Evolutionary conservation across 768 basidiomycete genomes (phyloP).

Genomic region (Coprinopsis cinerea): DNA sequence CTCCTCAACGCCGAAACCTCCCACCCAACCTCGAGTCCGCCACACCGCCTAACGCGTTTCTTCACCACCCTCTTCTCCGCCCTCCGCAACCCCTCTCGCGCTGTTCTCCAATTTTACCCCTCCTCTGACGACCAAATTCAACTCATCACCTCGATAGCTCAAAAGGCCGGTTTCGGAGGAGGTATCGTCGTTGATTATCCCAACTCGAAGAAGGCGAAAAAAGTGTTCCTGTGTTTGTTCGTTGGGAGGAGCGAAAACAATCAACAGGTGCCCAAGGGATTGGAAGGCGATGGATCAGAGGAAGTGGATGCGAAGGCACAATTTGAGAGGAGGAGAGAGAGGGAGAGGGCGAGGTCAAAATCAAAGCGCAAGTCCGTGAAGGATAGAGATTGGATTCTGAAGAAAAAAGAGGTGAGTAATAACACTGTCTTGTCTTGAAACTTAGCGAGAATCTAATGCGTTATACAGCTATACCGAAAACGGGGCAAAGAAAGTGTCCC

Average conservation of each 20-base stretch:
- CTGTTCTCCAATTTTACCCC: slow-evolving; percentile 92
- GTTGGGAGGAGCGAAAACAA: slow-evolving; percentile 75
- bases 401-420: slow-evolving; percentile 84
- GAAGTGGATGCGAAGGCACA: slow-evolving; percentile 51
- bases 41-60: slow-evolving; percentile 78
- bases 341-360: slow-evolving; percentile 50
- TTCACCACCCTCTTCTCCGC: slow-evolving; percentile 90
- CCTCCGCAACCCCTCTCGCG: slow-evolving; percentile 79
- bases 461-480: slow-evolving; percentile 65
- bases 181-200: slow-evolving; percentile 97
- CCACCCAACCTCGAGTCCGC: slow-evolving; percentile 83
- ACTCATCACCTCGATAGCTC: slow-evolving; percentile 88
- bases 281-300: slow-evolving; percentile 68
- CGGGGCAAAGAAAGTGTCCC: slow-evolving; percentile 85
- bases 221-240: slow-evolving; percentile 90
- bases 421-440: neutral
- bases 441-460: slow-evolving; percentile 8
- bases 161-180: slow-evolving; percentile 93
- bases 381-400: slow-evolving; percentile 88
- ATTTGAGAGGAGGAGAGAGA: slow-evolving; percentile 77
- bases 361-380: slow-evolving; percentile 67
- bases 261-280: slow-evolving; percentile 63
- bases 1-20: slow-evolving; percentile 94
- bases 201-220: slow-evolving; percentile 91
- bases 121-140: slow-evolving; percentile 96